Base-by-base conservation (phyloP, 106 monocot genomes). In the Dioscorea alata region DNA sequence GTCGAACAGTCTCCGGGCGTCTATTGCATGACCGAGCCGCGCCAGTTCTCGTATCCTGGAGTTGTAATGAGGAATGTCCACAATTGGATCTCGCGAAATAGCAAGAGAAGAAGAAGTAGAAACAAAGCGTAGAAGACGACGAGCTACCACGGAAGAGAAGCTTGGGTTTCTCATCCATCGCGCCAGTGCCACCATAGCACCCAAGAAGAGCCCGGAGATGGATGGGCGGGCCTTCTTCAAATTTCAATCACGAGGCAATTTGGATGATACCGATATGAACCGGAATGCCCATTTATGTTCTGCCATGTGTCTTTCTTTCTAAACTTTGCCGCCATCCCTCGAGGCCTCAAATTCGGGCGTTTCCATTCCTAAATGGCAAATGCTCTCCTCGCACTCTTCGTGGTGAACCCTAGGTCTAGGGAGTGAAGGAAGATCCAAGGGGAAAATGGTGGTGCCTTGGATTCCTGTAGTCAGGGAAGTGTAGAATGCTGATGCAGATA, bases 1-100 rank as follows among this genome's bases (percentile, higher is more conserved):
- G 48, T 81, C 81, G 75, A 81, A 81, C 49, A 81, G 1, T 3
- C 23, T 18, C 16, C 81, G 75, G 54, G 81, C 81, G n/a, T 81
- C 61, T 1, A 8, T 25, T 35, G 72, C 51, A 0, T 17, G 35
- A 49, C 75, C 75, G n/a, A 56, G 67, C 16, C 75, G 71, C 2
- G 56, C 31, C 19, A 81, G 75, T 6, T 60, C 32, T 2, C 33
- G 81, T n/a, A 81, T 75, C 57, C 60, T 33, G 33, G 68, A 49
- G 57, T 67, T 72, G 13, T 48, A 58, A 6, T 32, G 1, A 23
- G 60, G 34, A 33, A 71, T 65, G 61, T 71, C 75, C 0, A 15
- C 33, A 14, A 19, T n/a, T 23, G 17, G 64, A 35, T 9, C 17
- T 23, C 32, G 20, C 48, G 15, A 16, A 0, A 16, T 35, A 24